Evolutionary conservation across 2,329 filamentous ascomycete genomes (phyloP), one percentile per base, ranked within the genome.

Genomic region (Bipolaris gigantea): DNA sequence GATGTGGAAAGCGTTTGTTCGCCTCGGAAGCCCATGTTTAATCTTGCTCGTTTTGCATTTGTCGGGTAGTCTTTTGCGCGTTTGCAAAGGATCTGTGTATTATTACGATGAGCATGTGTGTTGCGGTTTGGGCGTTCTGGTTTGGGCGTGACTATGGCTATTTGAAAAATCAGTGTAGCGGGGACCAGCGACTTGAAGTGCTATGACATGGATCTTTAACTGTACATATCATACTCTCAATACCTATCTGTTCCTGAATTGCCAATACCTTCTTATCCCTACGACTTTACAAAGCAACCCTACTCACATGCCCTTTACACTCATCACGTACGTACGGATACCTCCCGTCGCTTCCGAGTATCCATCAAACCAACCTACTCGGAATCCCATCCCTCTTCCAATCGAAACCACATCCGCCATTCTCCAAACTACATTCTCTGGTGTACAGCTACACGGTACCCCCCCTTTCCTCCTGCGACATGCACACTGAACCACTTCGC

Each of bases 21-120:
- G 6, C 69, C 66, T 16, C 64, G 65, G 36, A 73, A 71, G 48
- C 68, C 69, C 2, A 55, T 69, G 54, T 63, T 79, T 18, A 72
- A 74, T 57, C 66, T 79, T 25, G 67, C 69, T 45, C 65, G 71
- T 36, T 80, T 78, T 60, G 73, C 72, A 25, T 74, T 72, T 56
- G 40, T 56, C 7, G 67, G 66, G 18, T 72, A 64, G 39, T 33
- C 23, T 43, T 25, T 21, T 48, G 51, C 49, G 10, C 46, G 15
- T 48, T 48, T 48, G 42, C 27, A 44, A 51, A 18, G 25, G 21
- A 47, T 41, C 46, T 45, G 36, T 25, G 41, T 55, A 54, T 52
- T 51, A 48, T 33, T 61, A 55, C 30, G 30, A 41, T 38, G 41
- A 50, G 38, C 25, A 27, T 40, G 45, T 49, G 48, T 27, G 44